A percentile compares a stretch with the other conserved stretches of the same genome.
Conservation (phyloP, 2,329 filamentous ascomycete species). For the Colletotrichum salicis region DNA sequence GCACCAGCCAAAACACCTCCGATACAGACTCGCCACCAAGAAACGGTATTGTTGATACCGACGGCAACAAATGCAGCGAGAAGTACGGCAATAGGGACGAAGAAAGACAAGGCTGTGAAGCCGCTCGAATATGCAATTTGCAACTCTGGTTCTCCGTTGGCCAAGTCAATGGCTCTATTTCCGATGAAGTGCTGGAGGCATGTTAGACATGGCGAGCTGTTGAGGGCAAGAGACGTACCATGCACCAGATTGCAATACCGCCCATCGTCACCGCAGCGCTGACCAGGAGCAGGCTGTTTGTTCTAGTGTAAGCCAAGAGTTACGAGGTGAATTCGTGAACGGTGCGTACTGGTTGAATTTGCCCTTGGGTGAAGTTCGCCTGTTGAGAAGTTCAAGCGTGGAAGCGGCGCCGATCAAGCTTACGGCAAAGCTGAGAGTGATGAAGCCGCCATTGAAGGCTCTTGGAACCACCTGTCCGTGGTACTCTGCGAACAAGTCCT, state of each 20-base stretch:
- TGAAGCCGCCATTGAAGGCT: conserved; percentile 67
- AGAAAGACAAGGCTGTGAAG: conserved; percentile 81
- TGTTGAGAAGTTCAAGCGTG: conserved; percentile 83
- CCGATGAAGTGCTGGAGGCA: conserved; percentile 79
- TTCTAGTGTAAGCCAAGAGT: not conserved
- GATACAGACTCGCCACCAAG: conserved; percentile 66
- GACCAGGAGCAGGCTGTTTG: conserved; percentile 67
- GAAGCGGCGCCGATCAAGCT: conserved; percentile 82
- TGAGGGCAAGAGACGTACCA: conserved; percentile 55
- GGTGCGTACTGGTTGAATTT: conserved; percentile 72
- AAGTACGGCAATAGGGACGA: conserved; percentile 81
- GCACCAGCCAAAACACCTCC: conserved; percentile 78
- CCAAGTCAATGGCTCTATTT: conserved; percentile 80
- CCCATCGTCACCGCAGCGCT: conserved; percentile 77
- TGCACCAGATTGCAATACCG: conserved; percentile 79
- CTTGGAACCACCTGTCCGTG: conserved; percentile 58
- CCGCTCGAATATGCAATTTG: conserved; percentile 80
- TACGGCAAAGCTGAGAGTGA: conserved; percentile 79
- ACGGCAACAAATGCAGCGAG: conserved; percentile 77
- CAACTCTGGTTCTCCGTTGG: conserved; percentile 67
- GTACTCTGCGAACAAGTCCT: conserved; percentile 52
- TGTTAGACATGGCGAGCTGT: conserved; percentile 50
- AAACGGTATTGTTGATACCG: conserved; percentile 67
- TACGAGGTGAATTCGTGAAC: not conserved
- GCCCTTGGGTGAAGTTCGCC: conserved; percentile 76